Percentiles rank a stretch among this genome's conserved stretches.
These are phyloP conservation scores for Citropsis articulata DNA, from an alignment of 345 rosid species.

Conservation along the genomic window DNA sequence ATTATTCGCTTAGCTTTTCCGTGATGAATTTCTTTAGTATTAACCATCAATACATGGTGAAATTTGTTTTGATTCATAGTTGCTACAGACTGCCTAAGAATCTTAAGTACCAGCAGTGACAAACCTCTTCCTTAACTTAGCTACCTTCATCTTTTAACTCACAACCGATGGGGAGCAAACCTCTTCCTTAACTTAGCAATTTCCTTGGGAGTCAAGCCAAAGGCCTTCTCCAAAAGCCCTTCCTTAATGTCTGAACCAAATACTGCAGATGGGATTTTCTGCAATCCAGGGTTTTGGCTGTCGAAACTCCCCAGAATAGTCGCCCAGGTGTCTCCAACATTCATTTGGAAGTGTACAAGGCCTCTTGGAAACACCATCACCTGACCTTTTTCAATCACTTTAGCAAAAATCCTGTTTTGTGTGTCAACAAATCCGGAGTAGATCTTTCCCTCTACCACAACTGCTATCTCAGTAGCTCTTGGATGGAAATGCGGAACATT, in stretches of 20 bases:
- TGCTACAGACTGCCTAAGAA: neutral
- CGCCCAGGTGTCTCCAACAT: constrained; percentile 62
- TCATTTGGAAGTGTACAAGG: constrained; percentile 80
- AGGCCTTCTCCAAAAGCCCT: constrained; percentile 67
- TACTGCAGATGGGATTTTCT: constrained; percentile 59
- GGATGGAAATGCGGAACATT: constrained; percentile 86
- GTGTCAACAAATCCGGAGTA: constrained; percentile 83
- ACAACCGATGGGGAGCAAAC: constrained; percentile 33
- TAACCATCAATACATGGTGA: neutral
- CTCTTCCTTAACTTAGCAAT: constrained; percentile 54
- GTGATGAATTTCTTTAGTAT: neutral
- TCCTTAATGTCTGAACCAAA: constrained; percentile 72
- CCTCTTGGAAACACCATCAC: constrained; percentile 91
- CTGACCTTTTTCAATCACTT: constrained; percentile 72
- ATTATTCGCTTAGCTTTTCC: neutral
- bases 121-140: neutral
- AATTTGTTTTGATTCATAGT: neutral
- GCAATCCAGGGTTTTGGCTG: constrained; percentile 72
- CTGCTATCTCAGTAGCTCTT: constrained; percentile 67
- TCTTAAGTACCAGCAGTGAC: neutral
- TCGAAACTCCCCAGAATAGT: constrained; percentile 65
- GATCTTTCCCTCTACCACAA: constrained; percentile 53
- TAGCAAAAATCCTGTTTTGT: constrained; percentile 52
- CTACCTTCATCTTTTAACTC: neutral
- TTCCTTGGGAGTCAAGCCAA: constrained; percentile 63